Evolutionary conservation across 2,329 filamentous ascomycete species (phyloP), one percentile per base, ranked within the genome.

Genomic region (Verticillium alfalfae): DNA sequence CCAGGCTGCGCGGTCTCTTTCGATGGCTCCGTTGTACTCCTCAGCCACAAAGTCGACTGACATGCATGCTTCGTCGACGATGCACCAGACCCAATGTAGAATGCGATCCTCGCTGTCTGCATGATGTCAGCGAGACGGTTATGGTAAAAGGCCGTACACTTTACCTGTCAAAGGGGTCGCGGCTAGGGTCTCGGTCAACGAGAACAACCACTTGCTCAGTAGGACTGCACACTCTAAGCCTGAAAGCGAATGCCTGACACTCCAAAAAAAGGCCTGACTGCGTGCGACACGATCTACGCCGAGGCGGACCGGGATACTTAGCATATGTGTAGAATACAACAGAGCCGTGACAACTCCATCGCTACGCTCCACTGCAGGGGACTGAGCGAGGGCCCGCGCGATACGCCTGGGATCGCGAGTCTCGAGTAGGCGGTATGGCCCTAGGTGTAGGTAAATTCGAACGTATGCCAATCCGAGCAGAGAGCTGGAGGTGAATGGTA

Each of bases 181-280:
- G 6, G 57, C n/a, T 1, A 65, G 37, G 1, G 69, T 64, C 12
- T 61, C 64, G 31, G 66, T 64, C 49, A 76, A 58, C 63, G 70
- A 67, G 45, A 70, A 62, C 55, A 81, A 70, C 79, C 79, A 81
- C 63, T 84, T 85, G 15, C 80, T 81, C 0, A 85, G 69, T 2
- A 86, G 70, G 0, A 85, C 77, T 0, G 81, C 81, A 22, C 82
- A 84, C 65, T 86, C 83, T 0, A 86, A 72, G 1, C 79, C 80
- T 4, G 80, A 83, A 0, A 85, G 72, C 0, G 81, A 81, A 59
- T 85, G 82, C n/a, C 84, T 75, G 2, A 84, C 81, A 5, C 81
- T 83, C 82, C 83, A 85, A 57, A 84, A 81, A 55, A 84, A 82
- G 0, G 82, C 81, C 58, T 85, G 82, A 16, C 81, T 85, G 16